phyloP scores from a whole-genome alignment of 305 asterid species.

The Coffea humblotiana region DNA sequence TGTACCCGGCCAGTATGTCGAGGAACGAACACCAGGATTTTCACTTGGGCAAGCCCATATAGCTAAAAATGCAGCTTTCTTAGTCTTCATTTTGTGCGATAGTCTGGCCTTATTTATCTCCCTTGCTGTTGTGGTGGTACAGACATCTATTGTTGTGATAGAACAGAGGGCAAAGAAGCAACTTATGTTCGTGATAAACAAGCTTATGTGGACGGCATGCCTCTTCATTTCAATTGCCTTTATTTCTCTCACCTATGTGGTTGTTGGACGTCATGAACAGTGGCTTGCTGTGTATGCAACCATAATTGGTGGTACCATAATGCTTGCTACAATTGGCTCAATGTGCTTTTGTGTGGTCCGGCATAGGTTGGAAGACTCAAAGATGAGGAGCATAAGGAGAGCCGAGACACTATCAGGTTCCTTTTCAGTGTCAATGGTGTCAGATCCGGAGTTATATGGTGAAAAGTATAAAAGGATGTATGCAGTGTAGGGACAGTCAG shows the following conservation, averaged over 20 bases:
- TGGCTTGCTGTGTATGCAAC: constrained; percentile 88
- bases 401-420: constrained; percentile 65
- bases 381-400: constrained; percentile 63
- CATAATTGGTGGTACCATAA: constrained; percentile 66
- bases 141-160: constrained; percentile 84
- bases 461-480: constrained; percentile 80
- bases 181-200: constrained; percentile 81
- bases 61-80: constrained; percentile 66
- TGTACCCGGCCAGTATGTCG: constrained; percentile 84
- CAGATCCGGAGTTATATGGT: constrained; percentile 61
- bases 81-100: constrained; percentile 73
- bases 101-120: constrained; percentile 83
- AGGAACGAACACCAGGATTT: constrained; percentile 37
- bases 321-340: constrained; percentile 84
- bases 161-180: constrained; percentile 86
- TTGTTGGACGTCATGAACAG: constrained; percentile 67
- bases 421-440: constrained; percentile 63
- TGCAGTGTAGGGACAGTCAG: constrained; percentile 51
- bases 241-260: constrained; percentile 78
- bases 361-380: constrained; percentile 79
- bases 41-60: constrained; percentile 77
- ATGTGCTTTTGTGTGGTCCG: constrained; percentile 86
- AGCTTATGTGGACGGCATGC: constrained; percentile 92
- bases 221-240: constrained; percentile 77
- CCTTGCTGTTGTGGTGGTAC: constrained; percentile 88